Evolutionary conservation across 352 stramenopile species (phyloP).

Genomic region (Phytophthora vignae): DNA sequence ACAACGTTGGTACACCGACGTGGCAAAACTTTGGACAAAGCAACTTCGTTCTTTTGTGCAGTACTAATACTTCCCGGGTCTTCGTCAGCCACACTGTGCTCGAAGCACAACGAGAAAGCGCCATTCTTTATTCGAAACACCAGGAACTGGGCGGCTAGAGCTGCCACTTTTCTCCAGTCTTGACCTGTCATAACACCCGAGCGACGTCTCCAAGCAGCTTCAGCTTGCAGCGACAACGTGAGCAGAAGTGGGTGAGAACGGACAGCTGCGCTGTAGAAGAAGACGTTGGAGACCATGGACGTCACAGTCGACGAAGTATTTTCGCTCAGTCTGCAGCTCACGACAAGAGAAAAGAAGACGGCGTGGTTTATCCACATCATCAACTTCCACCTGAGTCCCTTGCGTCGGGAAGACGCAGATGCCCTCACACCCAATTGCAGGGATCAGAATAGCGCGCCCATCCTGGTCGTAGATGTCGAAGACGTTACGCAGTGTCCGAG

Average conservation of each 20-base stretch:
- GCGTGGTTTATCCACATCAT: conserved; percentile 45
- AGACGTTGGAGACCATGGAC: conserved; percentile 41
- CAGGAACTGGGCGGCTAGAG: conserved; percentile 29
- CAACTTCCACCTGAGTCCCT: conserved; percentile 52
- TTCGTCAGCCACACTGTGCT: not conserved
- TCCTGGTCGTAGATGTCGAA: conserved; percentile 17
- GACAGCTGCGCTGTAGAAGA: conserved; percentile 5
- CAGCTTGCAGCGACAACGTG: not conserved
- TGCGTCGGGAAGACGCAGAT: conserved; percentile 30
- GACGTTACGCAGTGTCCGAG: conserved; percentile 17
- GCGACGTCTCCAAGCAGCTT: conserved; percentile 10
- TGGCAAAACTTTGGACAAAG: not conserved
- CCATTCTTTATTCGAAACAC: conserved; percentile 51
- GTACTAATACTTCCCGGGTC: not conserved
- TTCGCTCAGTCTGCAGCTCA: conserved; percentile 53
- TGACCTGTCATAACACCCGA: conserved; percentile 16
- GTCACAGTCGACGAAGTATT: conserved; percentile 59
- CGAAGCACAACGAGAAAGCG: conserved; percentile 24
- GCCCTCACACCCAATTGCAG: conserved; percentile 10
- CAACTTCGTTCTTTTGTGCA: not conserved
- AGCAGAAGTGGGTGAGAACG: not conserved
- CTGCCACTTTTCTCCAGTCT: conserved; percentile 40
- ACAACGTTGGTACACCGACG: conserved; percentile 1
- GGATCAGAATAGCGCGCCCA: conserved; percentile 16
- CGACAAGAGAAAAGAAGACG: conserved; percentile 64